Evolutionary conservation across 1,139 yeast genomes (phyloP), one percentile per base, ranked within the genome.

Genomic region (Yamadazyma buinensis): DNA sequence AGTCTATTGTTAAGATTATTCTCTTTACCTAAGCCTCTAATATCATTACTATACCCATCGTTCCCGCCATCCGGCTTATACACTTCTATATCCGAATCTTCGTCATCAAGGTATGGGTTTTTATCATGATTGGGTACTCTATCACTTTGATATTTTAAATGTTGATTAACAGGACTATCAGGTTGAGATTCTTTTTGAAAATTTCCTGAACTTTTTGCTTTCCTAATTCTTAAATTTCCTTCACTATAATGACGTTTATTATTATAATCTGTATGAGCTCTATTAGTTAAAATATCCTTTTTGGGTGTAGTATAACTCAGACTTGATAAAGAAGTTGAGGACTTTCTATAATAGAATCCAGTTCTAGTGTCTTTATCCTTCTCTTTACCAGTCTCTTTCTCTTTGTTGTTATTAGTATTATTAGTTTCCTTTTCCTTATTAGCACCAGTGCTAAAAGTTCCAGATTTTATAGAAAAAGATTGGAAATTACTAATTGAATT

Each of bases 151-250:
- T 52, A 57, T 26, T 48, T 51, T n/a, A 49, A 30, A 25, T 42
- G 38, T 25, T 43, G 45, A 19, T 36, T 35, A n/a, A 37, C 39
- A 13, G 40, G 43, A 27, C 35, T 37, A 17, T 17, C 7, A 17
- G 7, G 7, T 5, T 5, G 7, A 22, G 34, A 30, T 11, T 35
- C 40, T 11, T 45, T 23, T 23, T 23, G 39, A 37, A 65, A 61
- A 36, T 63, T 63, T 1, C 61, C 60, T 1, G 70, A 60, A 37
- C 70, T 64, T 42, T 49, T 56, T 0, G 71, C 67, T 32, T 64
- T 63, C 4, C 67, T 52, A 5, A 64, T 43, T 15, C 30, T 42
- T 19, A 29, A 26, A 15, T 36, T 31, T 8, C 31, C 38, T 8
- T 32, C 31, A 14, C 35, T 33, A 15, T 29, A 29, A 13, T 32